phyloP scores from a whole-genome alignment of 2,329 filamentous ascomycete genomes.

The Claviceps sp. region DNA sequence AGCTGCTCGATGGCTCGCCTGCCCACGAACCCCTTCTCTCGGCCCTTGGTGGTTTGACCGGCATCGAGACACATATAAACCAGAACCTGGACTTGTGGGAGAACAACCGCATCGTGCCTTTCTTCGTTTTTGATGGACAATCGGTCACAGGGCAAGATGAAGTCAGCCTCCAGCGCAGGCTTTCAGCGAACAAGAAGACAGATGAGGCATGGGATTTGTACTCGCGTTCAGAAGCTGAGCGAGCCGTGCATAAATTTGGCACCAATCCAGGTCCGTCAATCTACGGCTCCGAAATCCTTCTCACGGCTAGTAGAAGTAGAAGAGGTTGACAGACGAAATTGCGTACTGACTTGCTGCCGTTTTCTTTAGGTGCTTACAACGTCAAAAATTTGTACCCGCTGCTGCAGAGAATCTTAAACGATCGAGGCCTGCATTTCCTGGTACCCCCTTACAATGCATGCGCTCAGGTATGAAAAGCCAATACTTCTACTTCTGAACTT shows the following conservation, averaged over 20 bases:
- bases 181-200: conserved; percentile 55
- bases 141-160: conserved; percentile 66
- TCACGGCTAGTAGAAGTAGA: background rate
- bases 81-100: conserved; percentile 63
- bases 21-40: conserved; percentile 79
- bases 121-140: conserved; percentile 89
- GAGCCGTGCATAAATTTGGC: conserved; percentile 79
- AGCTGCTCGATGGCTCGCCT: conserved; percentile 55
- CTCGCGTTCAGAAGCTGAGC: conserved; percentile 62
- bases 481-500: background rate
- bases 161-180: conserved; percentile 48
- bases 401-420: conserved; percentile 59
- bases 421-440: conserved; percentile 58
- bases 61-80: conserved; percentile 62
- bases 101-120: conserved; percentile 54
- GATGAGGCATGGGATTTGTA: conserved; percentile 80
- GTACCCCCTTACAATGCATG: conserved; percentile 81
- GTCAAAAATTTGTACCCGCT: conserved; percentile 63
- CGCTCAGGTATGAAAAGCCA: conserved; percentile 51
- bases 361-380: conserved; percentile 51
- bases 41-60: conserved; percentile 79
- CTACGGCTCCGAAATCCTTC: too few species aligned
- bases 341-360: background rate
- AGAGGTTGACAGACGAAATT: background rate
- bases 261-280: conserved; percentile 48